Evolutionary conservation across 768 basidiomycete species (phyloP).

Genomic region (Amanita subjunquillea): DNA sequence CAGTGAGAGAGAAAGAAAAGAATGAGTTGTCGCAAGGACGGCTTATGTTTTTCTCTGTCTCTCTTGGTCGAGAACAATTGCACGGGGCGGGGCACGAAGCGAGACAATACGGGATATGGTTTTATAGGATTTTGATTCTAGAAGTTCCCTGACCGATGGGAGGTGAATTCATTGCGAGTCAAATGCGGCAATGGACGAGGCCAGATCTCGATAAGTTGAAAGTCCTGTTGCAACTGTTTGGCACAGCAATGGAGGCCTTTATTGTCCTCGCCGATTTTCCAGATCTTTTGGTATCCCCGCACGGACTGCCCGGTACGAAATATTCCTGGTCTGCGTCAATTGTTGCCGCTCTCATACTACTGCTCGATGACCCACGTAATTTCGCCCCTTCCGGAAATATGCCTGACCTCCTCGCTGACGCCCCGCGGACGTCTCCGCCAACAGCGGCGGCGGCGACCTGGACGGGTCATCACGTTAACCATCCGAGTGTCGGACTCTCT

Average conservation of each 20-base stretch:
- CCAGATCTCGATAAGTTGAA: conserved; percentile 27
- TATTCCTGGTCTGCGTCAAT: conserved; percentile 14
- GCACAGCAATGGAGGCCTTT: conserved; percentile 28
- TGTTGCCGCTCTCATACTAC: conserved; percentile 17
- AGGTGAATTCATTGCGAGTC: conserved; percentile 11
- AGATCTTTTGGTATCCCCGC: conserved; percentile 9
- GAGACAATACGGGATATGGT: conserved; percentile 45
- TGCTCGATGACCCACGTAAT: conserved; percentile 14
- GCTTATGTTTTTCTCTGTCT: conserved; percentile 40
- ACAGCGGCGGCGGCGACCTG: not conserved
- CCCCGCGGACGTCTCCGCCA: conserved; percentile 11
- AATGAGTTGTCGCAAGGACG: conserved; percentile 36
- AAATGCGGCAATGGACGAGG: conserved; percentile 10
- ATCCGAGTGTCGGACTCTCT: no score
- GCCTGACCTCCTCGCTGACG: not conserved
- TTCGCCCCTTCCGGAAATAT: conserved; percentile 14
- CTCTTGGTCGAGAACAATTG: conserved; percentile 52
- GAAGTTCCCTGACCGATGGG: conserved; percentile 27
- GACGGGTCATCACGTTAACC: not conserved
- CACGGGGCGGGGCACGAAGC: conserved; percentile 49
- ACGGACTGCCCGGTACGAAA: conserved; percentile 26
- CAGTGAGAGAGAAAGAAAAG: conserved; percentile 22
- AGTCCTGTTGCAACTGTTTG: conserved; percentile 22
- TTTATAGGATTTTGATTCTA: conserved; percentile 36
- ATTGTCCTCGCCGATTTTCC: conserved; percentile 29